phyloP scores from a whole-genome alignment of 495 filamentous ascomycete species.

The Hyphodiscus hymeniophilus region DNA sequence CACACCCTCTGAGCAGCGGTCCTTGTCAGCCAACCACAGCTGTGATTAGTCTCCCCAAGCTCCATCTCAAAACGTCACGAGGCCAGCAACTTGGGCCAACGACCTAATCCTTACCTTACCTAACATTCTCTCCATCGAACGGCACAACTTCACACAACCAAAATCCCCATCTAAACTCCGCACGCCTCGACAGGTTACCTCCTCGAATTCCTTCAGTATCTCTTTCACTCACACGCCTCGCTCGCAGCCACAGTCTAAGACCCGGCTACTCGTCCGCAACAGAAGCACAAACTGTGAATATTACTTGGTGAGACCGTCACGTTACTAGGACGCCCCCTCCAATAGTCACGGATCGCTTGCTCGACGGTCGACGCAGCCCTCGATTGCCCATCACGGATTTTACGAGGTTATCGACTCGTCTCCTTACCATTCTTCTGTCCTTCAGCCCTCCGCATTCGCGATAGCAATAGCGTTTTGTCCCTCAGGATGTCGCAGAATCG shows the following conservation, averaged over 20 bases:
- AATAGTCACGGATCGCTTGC: constrained; percentile 5
- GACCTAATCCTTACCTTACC: constrained; percentile 17
- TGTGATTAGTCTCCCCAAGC: constrained; percentile 20
- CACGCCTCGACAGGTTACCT: constrained; percentile 3
- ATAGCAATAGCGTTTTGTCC: constrained; percentile 21
- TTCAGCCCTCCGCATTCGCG: constrained; percentile 35
- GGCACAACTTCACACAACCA: constrained; percentile 8
- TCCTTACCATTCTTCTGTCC: constrained; percentile 36
- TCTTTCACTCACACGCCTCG: not conserved
- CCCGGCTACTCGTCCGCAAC: constrained; percentile 6
- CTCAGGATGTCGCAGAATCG: constrained; percentile 61
- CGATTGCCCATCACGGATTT: constrained; percentile 48
- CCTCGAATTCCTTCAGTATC: constrained; percentile 6
- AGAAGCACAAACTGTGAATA: constrained; percentile 15
- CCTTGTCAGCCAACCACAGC: no score
- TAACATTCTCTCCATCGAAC: constrained; percentile 16
- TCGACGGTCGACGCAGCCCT: constrained; percentile 15
- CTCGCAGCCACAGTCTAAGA: constrained; percentile 13
- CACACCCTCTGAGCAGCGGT: no score
- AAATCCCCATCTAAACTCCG: constrained; percentile 3
- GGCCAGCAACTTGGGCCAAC: constrained; percentile 24
- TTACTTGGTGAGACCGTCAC: constrained; percentile 17
- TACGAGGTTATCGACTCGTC: constrained; percentile 25
- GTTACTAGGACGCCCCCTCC: constrained; percentile 10
- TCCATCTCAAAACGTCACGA: constrained; percentile 21